phyloP scores from a whole-genome alignment of 306 rosid genomes.

The Ormosia emarginata region DNA sequence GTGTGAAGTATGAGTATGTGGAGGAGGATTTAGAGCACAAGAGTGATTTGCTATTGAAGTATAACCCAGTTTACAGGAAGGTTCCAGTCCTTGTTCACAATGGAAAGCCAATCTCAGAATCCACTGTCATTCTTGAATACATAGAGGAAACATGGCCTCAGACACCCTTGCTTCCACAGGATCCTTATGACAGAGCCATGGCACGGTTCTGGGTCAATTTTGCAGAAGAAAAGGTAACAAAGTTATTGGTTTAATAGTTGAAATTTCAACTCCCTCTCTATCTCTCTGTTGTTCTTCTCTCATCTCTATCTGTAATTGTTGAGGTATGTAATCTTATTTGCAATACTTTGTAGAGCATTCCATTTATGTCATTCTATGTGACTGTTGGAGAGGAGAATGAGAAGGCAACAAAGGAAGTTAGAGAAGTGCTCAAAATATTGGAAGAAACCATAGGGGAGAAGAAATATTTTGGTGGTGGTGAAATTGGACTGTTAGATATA shows the following conservation, averaged over 20 bases:
- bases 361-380: neutral
- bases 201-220: conserved; percentile 33
- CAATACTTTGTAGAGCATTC: neutral
- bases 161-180: conserved; percentile 23
- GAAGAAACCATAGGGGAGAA: conserved; percentile 33
- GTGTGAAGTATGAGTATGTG: neutral
- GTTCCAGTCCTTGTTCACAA: conserved; percentile 30
- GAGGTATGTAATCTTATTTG: neutral
- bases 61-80: conserved; percentile 26
- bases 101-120: conserved; percentile 28
- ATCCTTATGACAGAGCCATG: conserved; percentile 27
- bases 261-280: neutral
- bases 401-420: conserved; percentile 19
- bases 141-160: conserved; percentile 34
- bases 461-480: conserved; percentile 34
- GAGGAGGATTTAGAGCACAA: conserved; percentile 17
- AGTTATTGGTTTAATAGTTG: neutral
- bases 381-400: conserved; percentile 22
- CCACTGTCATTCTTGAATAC: conserved; percentile 21
- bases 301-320: neutral
- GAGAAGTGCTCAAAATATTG: conserved; percentile 15
- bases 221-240: conserved; percentile 32
- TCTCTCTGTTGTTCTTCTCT: neutral
- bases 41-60: conserved; percentile 13
- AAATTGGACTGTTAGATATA: conserved; percentile 22